Percentiles rank a stretch among this genome's conserved stretches.
phyloP scores from a whole-genome alignment of 345 rosid species.

The Anastatica hierochuntica region DNA sequence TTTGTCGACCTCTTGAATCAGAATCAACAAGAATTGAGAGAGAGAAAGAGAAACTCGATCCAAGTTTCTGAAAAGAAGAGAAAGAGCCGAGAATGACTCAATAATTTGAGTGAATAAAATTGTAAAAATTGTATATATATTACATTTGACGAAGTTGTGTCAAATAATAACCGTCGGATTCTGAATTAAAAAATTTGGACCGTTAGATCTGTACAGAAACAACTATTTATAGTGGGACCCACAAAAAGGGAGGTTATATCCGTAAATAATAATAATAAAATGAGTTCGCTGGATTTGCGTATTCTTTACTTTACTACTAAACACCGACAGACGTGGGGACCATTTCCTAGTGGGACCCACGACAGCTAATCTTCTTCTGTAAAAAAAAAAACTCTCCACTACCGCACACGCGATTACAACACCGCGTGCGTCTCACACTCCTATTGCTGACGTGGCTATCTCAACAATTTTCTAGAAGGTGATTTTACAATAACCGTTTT shows the following conservation, averaged over 20 bases:
- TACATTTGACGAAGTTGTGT: not conserved
- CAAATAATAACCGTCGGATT: too few species aligned
- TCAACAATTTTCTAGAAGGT: too few species aligned
- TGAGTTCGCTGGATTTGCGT: conserved; percentile 5
- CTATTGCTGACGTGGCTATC: not conserved
- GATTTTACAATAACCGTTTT: not conserved
- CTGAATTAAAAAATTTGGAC: conserved; percentile 2
- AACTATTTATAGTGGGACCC: too few species aligned
- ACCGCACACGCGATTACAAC: conserved; percentile 4
- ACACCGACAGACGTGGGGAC: conserved; percentile 17
- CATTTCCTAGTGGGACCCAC: not conserved
- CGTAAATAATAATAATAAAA: not conserved
- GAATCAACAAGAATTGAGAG: not conserved
- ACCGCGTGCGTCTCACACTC: conserved; percentile 15
- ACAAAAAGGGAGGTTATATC: not conserved
- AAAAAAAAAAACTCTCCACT: not conserved
- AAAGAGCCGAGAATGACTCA: conserved; percentile 8
- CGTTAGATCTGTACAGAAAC: conserved; percentile 6
- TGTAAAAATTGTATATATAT: not conserved
- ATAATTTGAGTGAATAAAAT: not conserved
- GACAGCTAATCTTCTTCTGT: conserved; percentile 20
- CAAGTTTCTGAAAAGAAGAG: not conserved
- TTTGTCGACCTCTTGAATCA: not conserved
- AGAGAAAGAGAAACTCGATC: not conserved
- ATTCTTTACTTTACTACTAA: too few species aligned